Evolutionary conservation across 2,329 filamentous ascomycete species (phyloP), one percentile per base, ranked within the genome.

Genomic region (Graphilbum ipis-grandicollis): DNA sequence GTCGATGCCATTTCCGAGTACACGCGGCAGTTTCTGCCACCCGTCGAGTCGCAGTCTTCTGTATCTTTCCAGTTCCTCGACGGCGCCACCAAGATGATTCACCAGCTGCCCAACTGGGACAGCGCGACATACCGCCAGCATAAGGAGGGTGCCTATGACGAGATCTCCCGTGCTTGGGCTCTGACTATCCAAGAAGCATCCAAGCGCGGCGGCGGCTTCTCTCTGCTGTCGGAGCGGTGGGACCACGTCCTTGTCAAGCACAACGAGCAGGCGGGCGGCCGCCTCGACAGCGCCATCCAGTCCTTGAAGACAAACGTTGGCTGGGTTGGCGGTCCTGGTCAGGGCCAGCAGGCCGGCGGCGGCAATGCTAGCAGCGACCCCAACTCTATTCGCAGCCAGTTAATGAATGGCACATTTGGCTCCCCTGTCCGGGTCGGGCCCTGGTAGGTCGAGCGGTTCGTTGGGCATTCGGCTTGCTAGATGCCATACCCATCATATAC

Each of bases 111-210:
- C 3, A 73, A 93, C 50, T 98, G 86, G 85, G 81, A 90, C 47
- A 83, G 76, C 32, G 80, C 79, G 41, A 75, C 83, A 43, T 80
- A 94, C 59, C 86, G 86, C 46, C 71, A 93, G 48, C 83, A 93
- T 62, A 94, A 94, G 57, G 79, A 93, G 46, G 84, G 84, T 44
- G 86, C 88, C 7, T 98, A 98, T 52, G 88, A 98, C 50, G 90
- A 96, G 52, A 86, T 98, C 44, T 79, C 83, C 19, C 84, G 79
- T 50, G 90, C 90, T 1, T 98, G 90, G 90, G 77, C 83, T 14
- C 57, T 92, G 46, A 88, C 93, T 35, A 80, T 98, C 47, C 78
- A 77, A 42, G 90, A 98, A 56, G 84, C 85, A 2, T 77, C 80
- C 18, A 96, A 96, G 62, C 72, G 81, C 46, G 88, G 84, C 10